Conservation (phyloP, 495 filamentous ascomycete species). For the Neurospora sp. region DNA sequence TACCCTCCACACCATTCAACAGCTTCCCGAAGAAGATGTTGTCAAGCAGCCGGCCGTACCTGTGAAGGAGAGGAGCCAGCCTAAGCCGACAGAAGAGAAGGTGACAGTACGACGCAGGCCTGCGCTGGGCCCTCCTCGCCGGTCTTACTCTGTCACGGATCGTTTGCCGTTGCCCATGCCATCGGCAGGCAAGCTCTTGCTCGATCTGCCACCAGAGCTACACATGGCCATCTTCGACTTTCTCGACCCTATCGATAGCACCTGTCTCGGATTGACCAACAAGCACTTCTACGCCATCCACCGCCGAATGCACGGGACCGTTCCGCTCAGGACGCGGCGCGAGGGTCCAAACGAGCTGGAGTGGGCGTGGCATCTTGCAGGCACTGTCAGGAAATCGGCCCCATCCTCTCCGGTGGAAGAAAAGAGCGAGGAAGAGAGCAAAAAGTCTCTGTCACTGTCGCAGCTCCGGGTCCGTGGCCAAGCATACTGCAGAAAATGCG, state of each 20-base stretch:
- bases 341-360: conserved; percentile 46
- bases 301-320: conserved; percentile 37
- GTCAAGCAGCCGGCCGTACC: neutral
- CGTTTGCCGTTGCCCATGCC: conserved; percentile 34
- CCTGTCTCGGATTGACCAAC: conserved; percentile 44
- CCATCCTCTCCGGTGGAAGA: neutral
- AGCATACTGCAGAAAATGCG: conserved; percentile 42
- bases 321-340: conserved; percentile 38
- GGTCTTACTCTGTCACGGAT: conserved; percentile 41
- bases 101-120: conserved; percentile 9
- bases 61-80: neutral
- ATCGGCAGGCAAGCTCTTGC: conserved; percentile 24
- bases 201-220: conserved; percentile 47
- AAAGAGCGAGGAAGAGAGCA: conserved; percentile 7
- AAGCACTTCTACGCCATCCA: conserved; percentile 42
- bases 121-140: conserved; percentile 22
- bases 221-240: conserved; percentile 45
- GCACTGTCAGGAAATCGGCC: conserved; percentile 17
- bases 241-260: conserved; percentile 46
- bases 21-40: conserved; percentile 3
- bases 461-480: conserved; percentile 33
- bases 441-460: conserved; percentile 14
- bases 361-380: conserved; percentile 43
- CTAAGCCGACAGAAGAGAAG: conserved; percentile 3
- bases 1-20: conserved; percentile 11